These are phyloP conservation scores for Fusarium sambucinum DNA, from an alignment of 2,329 filamentous ascomycete species.

Conservation along the genomic window DNA sequence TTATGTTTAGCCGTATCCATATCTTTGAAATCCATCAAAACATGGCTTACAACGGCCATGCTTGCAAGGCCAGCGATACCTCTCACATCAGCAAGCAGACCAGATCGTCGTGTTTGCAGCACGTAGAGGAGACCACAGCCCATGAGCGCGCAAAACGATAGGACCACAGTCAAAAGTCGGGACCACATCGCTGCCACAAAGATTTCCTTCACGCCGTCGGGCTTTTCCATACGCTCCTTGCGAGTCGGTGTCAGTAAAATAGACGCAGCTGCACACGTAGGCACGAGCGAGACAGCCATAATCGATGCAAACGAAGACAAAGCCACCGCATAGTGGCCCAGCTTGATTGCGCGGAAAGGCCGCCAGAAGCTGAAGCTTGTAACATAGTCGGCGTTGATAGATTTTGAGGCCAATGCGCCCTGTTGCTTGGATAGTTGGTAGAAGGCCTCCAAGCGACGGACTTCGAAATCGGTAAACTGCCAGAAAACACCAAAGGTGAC, in stretches of 20 bases:
- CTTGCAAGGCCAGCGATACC: slow-evolving; percentile 80
- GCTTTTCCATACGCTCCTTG: slow-evolving; percentile 56
- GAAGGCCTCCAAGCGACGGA: slow-evolving; percentile 74
- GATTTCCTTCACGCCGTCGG: slow-evolving; percentile 64
- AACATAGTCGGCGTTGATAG: slow-evolving; percentile 80
- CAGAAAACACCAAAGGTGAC: slow-evolving; percentile 74
- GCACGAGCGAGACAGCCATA: slow-evolving; percentile 75
- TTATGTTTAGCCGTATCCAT: slow-evolving; percentile 75
- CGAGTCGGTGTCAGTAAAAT: slow-evolving; percentile 69
- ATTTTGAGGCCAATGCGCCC: slow-evolving; percentile 72
- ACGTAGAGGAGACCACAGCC: slow-evolving; percentile 70
- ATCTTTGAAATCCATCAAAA: slow-evolving; percentile 79
- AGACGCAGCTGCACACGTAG: slow-evolving; percentile 74
- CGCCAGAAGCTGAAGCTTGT: slow-evolving; percentile 75
- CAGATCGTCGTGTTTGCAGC: slow-evolving; percentile 72
- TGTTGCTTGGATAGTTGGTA: slow-evolving; percentile 72
- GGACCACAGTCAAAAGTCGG: slow-evolving; percentile 67
- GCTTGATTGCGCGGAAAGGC: slow-evolving; percentile 71
- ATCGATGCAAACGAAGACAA: slow-evolving; percentile 74
- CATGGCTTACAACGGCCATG: slow-evolving; percentile 80
- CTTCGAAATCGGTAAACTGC: slow-evolving; percentile 75
- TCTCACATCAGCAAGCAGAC: slow-evolving; percentile 75
- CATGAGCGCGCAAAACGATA: slow-evolving; percentile 69
- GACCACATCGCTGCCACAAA: slow-evolving; percentile 70
- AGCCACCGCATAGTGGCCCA: slow-evolving; percentile 75